Evolutionary conservation across 2,329 filamentous ascomycete genomes (phyloP).

Genomic region (Curvularia sp.): DNA sequence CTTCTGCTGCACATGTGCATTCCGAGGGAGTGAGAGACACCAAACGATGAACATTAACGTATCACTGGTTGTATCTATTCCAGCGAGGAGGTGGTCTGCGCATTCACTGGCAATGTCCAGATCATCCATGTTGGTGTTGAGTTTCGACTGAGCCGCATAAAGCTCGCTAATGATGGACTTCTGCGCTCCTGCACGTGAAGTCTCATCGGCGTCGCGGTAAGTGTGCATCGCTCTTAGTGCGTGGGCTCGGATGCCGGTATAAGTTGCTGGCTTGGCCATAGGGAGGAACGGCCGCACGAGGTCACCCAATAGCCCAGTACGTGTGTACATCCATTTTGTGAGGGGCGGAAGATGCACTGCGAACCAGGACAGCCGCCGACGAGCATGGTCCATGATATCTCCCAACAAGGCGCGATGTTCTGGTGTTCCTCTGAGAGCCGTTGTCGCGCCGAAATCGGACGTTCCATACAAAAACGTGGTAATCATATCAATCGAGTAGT

Average conservation of each 20-base stretch:
- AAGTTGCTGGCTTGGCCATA: conserved; percentile 59
- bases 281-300: conserved; percentile 54
- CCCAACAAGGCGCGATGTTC: conserved; percentile 52
- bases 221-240: conserved; percentile 48
- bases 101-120: conserved; percentile 61
- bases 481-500: conserved; percentile 61
- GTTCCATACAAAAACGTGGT: conserved; percentile 60
- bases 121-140: conserved; percentile 42
- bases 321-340: conserved; percentile 59
- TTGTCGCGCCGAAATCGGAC: conserved; percentile 51
- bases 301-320: conserved; percentile 49
- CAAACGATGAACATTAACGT: conserved; percentile 52
- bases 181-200: background rate
- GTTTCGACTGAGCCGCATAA: conserved; percentile 12
- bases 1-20: conserved; percentile 54
- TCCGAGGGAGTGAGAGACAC: conserved; percentile 48
- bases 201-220: conserved; percentile 17
- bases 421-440: conserved; percentile 50
- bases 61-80: conserved; percentile 61
- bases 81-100: conserved; percentile 62
- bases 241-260: conserved; percentile 59
- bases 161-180: conserved; percentile 17
- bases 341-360: conserved; percentile 55
- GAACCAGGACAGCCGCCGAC: conserved; percentile 59
- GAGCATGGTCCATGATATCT: conserved; percentile 58